Evolutionary conservation across 768 basidiomycete species (phyloP).

Genomic region (Erythrobasidium yunnanense): DNA sequence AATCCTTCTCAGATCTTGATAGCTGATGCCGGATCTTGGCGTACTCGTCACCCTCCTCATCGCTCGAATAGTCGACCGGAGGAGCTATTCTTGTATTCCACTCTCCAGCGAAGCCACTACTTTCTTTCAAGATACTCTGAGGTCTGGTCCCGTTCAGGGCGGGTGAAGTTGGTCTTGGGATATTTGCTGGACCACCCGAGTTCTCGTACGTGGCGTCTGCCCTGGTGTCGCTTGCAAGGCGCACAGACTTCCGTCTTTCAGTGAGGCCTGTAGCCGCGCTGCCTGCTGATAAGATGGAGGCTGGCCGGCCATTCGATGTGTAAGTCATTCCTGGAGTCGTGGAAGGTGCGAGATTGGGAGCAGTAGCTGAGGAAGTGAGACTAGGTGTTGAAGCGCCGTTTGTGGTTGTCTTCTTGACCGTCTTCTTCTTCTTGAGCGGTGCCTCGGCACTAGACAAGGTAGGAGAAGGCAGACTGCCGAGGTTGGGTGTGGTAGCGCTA

Average conservation of each 20-base stretch:
- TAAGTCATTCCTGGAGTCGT: neutral
- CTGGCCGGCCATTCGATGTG: neutral
- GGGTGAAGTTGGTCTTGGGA: neutral
- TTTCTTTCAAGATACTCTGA: slow-evolving; percentile 17
- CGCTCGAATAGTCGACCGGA: neutral
- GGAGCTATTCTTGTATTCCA: neutral
- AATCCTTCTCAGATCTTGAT: slow-evolving; percentile 5
- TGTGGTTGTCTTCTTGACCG: slow-evolving; percentile 15
- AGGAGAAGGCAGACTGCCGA: too few relatives aligned
- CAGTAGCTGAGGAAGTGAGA: slow-evolving; percentile 12
- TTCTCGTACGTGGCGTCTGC: slow-evolving; percentile 23
- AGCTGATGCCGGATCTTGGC: slow-evolving; percentile 17
- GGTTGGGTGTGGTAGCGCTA: too few relatives aligned
- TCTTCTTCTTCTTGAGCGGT: slow-evolving; percentile 26
- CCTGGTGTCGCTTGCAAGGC: slow-evolving; percentile 24
- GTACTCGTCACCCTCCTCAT: slow-evolving; percentile 24
- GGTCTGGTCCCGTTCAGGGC: slow-evolving; percentile 1
- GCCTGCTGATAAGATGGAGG: slow-evolving; percentile 1
- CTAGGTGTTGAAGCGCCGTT: neutral
- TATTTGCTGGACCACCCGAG: slow-evolving; percentile 10
- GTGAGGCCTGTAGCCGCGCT: neutral
- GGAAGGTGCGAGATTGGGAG: slow-evolving; percentile 6
- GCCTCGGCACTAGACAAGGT: neutral
- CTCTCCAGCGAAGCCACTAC: neutral
- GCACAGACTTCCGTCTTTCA: slow-evolving; percentile 28